A percentile compares a stretch with the other conserved stretches of the same genome.
Conservation (phyloP, 148 eudicot species). For the Linanthus parryae region DNA sequence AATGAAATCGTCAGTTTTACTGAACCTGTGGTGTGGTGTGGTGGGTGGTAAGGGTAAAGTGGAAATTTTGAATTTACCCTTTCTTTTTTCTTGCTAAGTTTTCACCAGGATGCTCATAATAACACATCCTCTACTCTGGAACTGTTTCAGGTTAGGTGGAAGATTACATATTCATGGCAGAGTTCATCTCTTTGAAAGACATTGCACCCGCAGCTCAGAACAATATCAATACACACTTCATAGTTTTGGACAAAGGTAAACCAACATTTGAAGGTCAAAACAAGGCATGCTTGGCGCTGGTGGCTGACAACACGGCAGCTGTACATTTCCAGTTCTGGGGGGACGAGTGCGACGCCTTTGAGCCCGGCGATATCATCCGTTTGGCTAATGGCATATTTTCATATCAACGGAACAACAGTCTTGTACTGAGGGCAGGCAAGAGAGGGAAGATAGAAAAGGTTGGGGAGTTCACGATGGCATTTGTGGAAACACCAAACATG, state of each 20-base stretch:
- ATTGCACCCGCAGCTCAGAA: slow-evolving; percentile 70
- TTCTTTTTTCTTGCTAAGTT: no score
- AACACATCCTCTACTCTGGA: no score
- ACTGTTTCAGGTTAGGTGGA: no score
- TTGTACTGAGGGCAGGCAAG: slow-evolving; percentile 72
- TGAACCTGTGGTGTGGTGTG: no score
- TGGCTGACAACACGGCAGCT: slow-evolving; percentile 84
- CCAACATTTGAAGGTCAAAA: slow-evolving; percentile 36
- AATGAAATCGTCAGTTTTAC: no score
- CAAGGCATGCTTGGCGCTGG: slow-evolving; percentile 66
- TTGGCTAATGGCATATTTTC: slow-evolving; percentile 69
- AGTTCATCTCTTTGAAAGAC: slow-evolving; percentile 38
- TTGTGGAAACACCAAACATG: slow-evolving; percentile 82
- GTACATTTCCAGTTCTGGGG: slow-evolving; percentile 95
- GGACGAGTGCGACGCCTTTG: slow-evolving; percentile 65
- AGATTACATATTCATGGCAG: no score
- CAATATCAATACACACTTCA: slow-evolving; percentile 59
- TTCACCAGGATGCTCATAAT: no score
- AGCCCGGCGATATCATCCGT: slow-evolving; percentile 58
- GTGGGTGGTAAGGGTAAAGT: no score
- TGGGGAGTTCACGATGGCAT: slow-evolving; percentile 71
- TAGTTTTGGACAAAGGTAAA: slow-evolving; percentile 68
- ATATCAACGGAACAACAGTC: slow-evolving; percentile 46
- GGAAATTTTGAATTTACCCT: no score
- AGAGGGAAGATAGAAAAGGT: slow-evolving; percentile 64